Evolutionary conservation across 2,329 filamentous ascomycete genomes (phyloP).

Genomic region (Colletotrichum nymphaeae): DNA sequence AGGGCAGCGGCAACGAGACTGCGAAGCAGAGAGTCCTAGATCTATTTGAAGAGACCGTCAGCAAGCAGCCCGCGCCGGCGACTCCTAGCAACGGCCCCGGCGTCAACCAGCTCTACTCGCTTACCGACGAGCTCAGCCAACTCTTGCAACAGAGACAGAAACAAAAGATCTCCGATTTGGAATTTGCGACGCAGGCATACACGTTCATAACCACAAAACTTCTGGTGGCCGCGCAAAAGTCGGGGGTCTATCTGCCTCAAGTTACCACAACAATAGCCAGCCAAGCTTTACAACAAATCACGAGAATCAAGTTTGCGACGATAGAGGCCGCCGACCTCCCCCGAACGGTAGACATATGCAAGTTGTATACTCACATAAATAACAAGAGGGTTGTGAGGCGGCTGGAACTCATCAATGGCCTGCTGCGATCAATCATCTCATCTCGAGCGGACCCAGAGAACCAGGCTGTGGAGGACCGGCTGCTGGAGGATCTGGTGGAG

Average conservation of each 20-base stretch:
- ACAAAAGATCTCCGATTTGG: neutral
- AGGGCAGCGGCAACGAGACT: neutral
- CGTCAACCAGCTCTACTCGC: conserved; percentile 1
- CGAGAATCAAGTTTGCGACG: conserved; percentile 12
- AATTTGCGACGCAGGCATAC: neutral
- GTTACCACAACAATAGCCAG: neutral
- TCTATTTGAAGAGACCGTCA: conserved; percentile 36
- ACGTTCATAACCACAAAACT: conserved; percentile 13
- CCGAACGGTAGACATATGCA: conserved; percentile 23
- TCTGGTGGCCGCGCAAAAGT: neutral
- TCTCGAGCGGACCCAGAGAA: neutral
- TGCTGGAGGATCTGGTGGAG: conserved; percentile 44
- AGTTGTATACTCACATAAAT: conserved; percentile 19
- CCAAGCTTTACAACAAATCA: conserved; percentile 5
- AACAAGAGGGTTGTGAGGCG: neutral
- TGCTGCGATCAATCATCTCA: conserved; percentile 20
- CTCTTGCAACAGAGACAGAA: conserved; percentile 2
- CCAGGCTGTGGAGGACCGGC: conserved; percentile 1
- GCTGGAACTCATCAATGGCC: conserved; percentile 11
- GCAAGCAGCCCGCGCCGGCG: neutral
- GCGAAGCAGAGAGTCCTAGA: conserved; percentile 28
- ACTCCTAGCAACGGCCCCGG: neutral
- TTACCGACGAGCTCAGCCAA: conserved; percentile 15
- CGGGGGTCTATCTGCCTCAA: neutral
- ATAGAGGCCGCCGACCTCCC: conserved; percentile 7